Conservation (phyloP, 495 filamentous ascomycete genomes). For the Copromyces sp. region DNA sequence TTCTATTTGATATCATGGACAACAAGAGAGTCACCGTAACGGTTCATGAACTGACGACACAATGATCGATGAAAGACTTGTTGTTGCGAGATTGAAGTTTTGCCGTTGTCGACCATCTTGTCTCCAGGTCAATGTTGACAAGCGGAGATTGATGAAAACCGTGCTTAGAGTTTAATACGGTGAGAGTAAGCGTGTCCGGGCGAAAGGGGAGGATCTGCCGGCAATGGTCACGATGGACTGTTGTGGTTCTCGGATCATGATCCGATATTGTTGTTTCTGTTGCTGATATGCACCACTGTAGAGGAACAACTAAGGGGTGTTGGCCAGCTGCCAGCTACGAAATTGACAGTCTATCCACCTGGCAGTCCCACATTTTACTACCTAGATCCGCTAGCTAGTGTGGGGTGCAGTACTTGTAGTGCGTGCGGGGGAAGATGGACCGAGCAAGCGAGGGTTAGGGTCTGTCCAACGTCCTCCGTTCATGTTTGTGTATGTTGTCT, state of each 20-base stretch:
- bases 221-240: background rate
- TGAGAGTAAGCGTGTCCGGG: background rate
- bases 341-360: background rate
- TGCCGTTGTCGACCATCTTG: background rate
- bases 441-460: background rate
- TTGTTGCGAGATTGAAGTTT: background rate
- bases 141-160: background rate
- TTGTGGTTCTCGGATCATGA: background rate
- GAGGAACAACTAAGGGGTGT: background rate
- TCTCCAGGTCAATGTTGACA: background rate
- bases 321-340: background rate
- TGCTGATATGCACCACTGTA: background rate
- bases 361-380: background rate
- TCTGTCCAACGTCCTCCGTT: background rate
- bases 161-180: background rate
- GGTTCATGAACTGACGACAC: background rate
- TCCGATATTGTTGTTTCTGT: background rate
- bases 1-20: background rate
- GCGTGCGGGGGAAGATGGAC: background rate
- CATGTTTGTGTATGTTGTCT: too few species aligned
- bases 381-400: background rate
- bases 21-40: background rate
- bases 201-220: background rate
- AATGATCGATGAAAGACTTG: background rate
- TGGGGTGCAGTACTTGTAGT: background rate